Percentiles rank a stretch among this genome's conserved stretches.
phyloP scores from a whole-genome alignment of 345 rosid genomes.

The Excoecaria cochinchinensis region DNA sequence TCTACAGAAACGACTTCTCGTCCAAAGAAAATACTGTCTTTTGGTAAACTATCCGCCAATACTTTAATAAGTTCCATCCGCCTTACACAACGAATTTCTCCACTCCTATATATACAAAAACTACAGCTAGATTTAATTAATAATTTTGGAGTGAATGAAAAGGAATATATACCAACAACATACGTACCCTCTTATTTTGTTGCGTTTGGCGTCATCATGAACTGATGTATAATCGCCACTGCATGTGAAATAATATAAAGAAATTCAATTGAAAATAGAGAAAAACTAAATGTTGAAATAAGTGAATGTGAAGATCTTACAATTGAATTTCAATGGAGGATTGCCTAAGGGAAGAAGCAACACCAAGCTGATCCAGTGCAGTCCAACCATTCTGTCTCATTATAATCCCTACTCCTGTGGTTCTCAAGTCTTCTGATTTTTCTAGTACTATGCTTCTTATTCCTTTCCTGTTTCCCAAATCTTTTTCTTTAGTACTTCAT shows the following conservation, averaged over 20 bases:
- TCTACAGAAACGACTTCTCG: constrained; percentile 30
- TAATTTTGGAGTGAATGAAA: too few relatives aligned
- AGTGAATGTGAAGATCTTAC: not conserved
- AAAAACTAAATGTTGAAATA: not conserved
- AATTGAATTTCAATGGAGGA: constrained; percentile 7
- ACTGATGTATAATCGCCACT: not conserved
- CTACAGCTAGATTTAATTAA: too few relatives aligned
- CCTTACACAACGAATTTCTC: constrained; percentile 50
- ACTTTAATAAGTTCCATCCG: constrained; percentile 45
- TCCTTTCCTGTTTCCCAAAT: constrained; percentile 12
- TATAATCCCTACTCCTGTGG: constrained; percentile 16
- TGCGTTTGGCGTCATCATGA: not conserved
- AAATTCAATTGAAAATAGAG: not conserved
- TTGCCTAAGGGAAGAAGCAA: constrained; percentile 14
- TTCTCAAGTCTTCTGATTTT: constrained; percentile 16
- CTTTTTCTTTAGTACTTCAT: too few relatives aligned
- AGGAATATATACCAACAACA: not conserved
- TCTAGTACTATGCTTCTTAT: constrained; percentile 20
- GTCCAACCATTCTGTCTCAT: constrained; percentile 23
- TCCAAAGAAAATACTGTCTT: constrained; percentile 38
- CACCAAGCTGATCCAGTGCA: constrained; percentile 18
- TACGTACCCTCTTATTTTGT: not conserved
- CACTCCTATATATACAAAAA: constrained; percentile 23
- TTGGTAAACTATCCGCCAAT: constrained; percentile 45
- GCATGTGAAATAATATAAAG: not conserved